These are phyloP conservation scores for Termitomyces sp. DNA, from an alignment of 768 basidiomycete species.

Conservation along the genomic window DNA sequence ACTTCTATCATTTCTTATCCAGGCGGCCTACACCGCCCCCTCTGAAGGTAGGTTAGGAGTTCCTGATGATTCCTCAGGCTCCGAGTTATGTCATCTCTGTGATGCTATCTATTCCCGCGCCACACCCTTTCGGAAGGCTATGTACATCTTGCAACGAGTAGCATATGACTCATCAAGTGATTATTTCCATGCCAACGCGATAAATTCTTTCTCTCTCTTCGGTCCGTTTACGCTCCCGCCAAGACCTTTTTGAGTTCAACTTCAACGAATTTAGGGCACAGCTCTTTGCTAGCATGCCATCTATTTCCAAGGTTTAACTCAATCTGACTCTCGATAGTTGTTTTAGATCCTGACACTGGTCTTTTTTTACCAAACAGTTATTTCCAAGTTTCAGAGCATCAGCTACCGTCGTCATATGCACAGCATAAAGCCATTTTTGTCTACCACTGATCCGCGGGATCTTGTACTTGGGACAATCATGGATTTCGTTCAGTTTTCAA, in stretches of 20 bases:
- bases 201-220: neutral
- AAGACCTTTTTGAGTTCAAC: neutral
- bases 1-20: neutral
- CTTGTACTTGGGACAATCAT: neutral
- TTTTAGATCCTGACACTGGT: neutral
- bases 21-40: neutral
- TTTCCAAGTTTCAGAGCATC: neutral
- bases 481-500: too few relatives aligned
- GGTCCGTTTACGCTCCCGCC: neutral
- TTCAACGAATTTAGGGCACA: neutral
- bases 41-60: too few relatives aligned
- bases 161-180: neutral
- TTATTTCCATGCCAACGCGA: neutral
- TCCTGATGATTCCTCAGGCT: too few relatives aligned
- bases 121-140: neutral
- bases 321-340: neutral
- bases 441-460: neutral
- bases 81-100: neutral
- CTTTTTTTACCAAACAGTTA: neutral
- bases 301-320: neutral
- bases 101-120: neutral
- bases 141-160: neutral
- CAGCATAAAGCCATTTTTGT: neutral
- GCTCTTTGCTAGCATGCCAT: neutral
- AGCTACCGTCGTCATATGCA: neutral